Base-by-base conservation (phyloP, 768 basidiomycete species). In the Dendrothele bispora region DNA sequence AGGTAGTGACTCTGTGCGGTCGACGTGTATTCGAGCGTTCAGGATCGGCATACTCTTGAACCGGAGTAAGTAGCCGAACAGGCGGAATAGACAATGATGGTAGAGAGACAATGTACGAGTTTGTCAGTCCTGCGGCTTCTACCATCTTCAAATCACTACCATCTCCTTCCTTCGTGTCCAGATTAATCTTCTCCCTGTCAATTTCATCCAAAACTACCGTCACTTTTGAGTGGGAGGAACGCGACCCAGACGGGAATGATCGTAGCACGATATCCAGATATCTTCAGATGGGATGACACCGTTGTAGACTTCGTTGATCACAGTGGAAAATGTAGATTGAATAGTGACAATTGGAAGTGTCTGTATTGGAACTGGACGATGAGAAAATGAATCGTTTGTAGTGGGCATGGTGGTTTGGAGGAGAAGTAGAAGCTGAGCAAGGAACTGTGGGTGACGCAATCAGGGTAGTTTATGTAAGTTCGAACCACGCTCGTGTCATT, bases 221-320 rank as follows among this genome's bases (percentile, higher is more conserved):
- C 20, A 86, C 71, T 64, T 83, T 85, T 0, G 83, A 80, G 57
- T 91, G 88, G 1, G 86, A 75, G 8, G 82, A 81, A 17, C 70
- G 63, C 48, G 73, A 68, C 3, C 70, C 72, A 1, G 62, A 76
- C 73, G 68, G 3, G 36, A 37, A 28, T 46, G 14, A 27, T 46
- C 22, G 17, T 91, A 91, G 59, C 82, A 84, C 3, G 88, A 90
- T 2, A 90, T 63, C 87, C 87, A 91, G 60, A 86, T 78, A 48
- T 74, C 75, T 49, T 91, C 88, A 4, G 60, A 63, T 0, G 78
- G 71, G 0, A 86, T 67, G 2, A 78, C 49, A 0, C 80, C 84
- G 29, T 79, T 74, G 15, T 72, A 66, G 2, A 90, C 80, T 55
- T 92, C 88, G 25, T 77, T 69, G 27, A 88, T 69, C 2, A 88